Conservation (phyloP, 1,139 yeast species). For the Scheffersomyces parashehatae region DNA sequence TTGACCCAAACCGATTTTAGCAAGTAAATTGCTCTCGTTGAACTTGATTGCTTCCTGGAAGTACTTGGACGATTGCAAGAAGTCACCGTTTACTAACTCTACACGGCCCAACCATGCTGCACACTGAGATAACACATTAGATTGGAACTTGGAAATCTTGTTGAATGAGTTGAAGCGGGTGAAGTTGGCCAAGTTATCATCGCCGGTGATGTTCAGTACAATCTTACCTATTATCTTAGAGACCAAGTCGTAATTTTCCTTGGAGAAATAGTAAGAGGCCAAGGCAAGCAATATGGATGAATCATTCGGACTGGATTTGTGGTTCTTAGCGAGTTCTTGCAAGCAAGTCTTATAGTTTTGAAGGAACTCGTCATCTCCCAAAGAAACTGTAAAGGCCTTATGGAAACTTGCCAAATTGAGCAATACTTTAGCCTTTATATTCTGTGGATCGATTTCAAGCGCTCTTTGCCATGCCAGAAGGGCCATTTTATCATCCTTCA, state of each 20-base stretch:
- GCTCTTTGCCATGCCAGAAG: conserved; percentile 80
- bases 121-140: conserved; percentile 66
- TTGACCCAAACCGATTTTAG: conserved; percentile 85
- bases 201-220: conserved; percentile 34
- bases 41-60: conserved; percentile 72
- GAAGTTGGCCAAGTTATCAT: conserved; percentile 23
- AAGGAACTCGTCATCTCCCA: conserved; percentile 60
- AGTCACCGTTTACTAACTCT: conserved; percentile 58
- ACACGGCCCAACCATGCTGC: conserved; percentile 87
- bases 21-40: conserved; percentile 62
- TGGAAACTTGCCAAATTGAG: conserved; percentile 72
- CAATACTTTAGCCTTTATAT: conserved; percentile 64
- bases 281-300: conserved; percentile 47
- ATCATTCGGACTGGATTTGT: conserved; percentile 26
- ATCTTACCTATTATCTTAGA: conserved; percentile 57
- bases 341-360: conserved; percentile 51
- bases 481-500: conserved; percentile 80
- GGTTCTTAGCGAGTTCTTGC: conserved; percentile 27
- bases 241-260: conserved; percentile 58
- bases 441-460: conserved; percentile 61
- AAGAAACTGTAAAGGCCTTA: conserved; percentile 55
- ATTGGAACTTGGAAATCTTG: conserved; percentile 29
- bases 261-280: conserved; percentile 60
- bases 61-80: conserved; percentile 65
- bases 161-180: conserved; percentile 18